Evolutionary conservation across 2,329 filamentous ascomycete genomes (phyloP).

Genomic region (Aaosphaeria pasadenensis): DNA sequence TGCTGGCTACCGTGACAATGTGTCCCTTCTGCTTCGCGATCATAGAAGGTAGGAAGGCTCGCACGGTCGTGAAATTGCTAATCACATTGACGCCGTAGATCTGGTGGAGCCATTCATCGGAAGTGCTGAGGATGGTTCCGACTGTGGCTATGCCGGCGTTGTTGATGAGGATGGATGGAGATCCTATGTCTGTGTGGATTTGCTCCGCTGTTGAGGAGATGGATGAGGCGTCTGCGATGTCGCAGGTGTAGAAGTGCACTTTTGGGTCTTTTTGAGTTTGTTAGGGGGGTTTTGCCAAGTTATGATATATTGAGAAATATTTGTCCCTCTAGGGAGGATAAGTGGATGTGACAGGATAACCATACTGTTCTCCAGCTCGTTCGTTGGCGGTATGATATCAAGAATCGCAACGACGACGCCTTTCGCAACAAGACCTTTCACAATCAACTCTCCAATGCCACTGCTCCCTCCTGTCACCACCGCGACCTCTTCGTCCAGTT

Average conservation of each 20-base stretch:
- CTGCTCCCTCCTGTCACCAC: constrained; percentile 37
- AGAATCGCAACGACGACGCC: constrained; percentile 32
- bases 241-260: constrained; percentile 30
- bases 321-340: background rate
- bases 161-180: constrained; percentile 34
- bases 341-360: background rate
- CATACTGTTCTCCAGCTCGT: constrained; percentile 24
- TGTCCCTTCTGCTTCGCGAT: constrained; percentile 46
- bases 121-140: constrained; percentile 32
- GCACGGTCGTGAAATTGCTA: constrained; percentile 32
- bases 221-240: constrained; percentile 27
- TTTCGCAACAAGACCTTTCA: constrained; percentile 20
- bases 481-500: constrained; percentile 30
- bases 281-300: background rate
- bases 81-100: constrained; percentile 38
- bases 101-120: constrained; percentile 25
- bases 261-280: constrained; percentile 18
- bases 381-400: constrained; percentile 29
- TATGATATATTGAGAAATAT: background rate
- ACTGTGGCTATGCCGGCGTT: constrained; percentile 32
- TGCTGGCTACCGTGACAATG: constrained; percentile 55
- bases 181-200: constrained; percentile 19
- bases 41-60: constrained; percentile 37
- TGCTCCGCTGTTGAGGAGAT: constrained; percentile 22
- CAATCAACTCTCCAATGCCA: constrained; percentile 33